Evolutionary conservation across 306 rosid genomes (phyloP).

Genomic region (Arachis hypogaea): DNA sequence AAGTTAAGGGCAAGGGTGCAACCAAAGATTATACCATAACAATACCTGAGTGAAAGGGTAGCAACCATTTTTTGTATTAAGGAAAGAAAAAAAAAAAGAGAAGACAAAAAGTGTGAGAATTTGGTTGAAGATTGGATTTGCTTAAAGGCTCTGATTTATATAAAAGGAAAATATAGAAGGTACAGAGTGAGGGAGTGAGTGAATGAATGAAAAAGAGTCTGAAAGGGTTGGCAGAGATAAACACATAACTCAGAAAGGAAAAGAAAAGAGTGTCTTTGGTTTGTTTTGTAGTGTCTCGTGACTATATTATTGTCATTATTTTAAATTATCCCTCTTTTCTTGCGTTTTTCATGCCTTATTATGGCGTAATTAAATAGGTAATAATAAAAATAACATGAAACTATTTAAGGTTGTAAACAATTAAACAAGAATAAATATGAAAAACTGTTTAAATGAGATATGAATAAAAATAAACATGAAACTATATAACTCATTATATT

Average conservation of each 20-base stretch:
- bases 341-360: background rate
- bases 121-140: constrained; percentile 33
- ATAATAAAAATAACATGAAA: background rate
- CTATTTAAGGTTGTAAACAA: too few relatives aligned
- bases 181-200: background rate
- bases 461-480: too few relatives aligned
- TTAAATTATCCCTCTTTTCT: background rate
- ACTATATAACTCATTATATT: too few relatives aligned
- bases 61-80: constrained; percentile 45
- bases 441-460: too few relatives aligned
- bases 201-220: constrained; percentile 1
- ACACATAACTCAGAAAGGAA: constrained; percentile 16
- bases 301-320: constrained; percentile 43
- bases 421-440: too few relatives aligned
- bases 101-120: constrained; percentile 5
- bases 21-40: constrained; percentile 25
- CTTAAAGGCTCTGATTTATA: constrained; percentile 41
- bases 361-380: constrained; percentile 1
- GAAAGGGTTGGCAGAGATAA: background rate
- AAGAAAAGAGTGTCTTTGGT: constrained; percentile 23
- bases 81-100: background rate
- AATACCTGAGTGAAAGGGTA: constrained; percentile 38
- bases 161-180: background rate
- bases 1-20: constrained; percentile 35
- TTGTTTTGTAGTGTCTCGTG: constrained; percentile 57